These are phyloP conservation scores for Ascochyta fabae DNA, from an alignment of 2,329 filamentous ascomycete species.

Conservation along the genomic window DNA sequence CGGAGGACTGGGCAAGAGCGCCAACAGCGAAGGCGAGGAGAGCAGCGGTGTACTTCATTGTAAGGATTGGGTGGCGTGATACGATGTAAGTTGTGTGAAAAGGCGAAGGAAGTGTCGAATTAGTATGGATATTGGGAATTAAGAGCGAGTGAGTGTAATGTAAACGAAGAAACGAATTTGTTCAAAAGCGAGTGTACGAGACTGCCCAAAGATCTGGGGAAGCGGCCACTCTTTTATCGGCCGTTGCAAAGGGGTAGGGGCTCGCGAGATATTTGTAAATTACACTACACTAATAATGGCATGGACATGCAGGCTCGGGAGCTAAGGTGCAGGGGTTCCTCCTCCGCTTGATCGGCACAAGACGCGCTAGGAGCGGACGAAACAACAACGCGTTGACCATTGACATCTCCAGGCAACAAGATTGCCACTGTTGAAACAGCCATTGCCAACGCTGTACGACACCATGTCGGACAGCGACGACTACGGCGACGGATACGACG, in stretches of 20 bases:
- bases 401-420: constrained; percentile 15
- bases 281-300: background rate
- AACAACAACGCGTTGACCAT: constrained; percentile 30
- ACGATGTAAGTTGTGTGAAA: background rate
- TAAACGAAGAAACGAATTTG: constrained; percentile 11
- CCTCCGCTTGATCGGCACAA: constrained; percentile 26
- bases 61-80: constrained; percentile 25
- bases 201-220: constrained; percentile 7
- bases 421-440: constrained; percentile 26
- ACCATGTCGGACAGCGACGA: constrained; percentile 56
- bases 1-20: constrained; percentile 52
- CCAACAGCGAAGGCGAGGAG: constrained; percentile 55
- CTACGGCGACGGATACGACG: constrained; percentile 68
- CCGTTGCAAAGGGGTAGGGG: constrained; percentile 11
- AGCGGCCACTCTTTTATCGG: constrained; percentile 10
- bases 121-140: constrained; percentile 5
- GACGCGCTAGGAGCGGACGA: constrained; percentile 27
- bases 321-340: constrained; percentile 24
- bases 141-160: constrained; percentile 17
- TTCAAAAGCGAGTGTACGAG: constrained; percentile 14
- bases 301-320: constrained; percentile 14
- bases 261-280: constrained; percentile 2
- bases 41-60: constrained; percentile 54
- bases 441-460: constrained; percentile 15
- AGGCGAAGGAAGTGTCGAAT: background rate